Base-by-base conservation (phyloP, 768 basidiomycete species). In the Rhodotorula paludigena region DNA sequence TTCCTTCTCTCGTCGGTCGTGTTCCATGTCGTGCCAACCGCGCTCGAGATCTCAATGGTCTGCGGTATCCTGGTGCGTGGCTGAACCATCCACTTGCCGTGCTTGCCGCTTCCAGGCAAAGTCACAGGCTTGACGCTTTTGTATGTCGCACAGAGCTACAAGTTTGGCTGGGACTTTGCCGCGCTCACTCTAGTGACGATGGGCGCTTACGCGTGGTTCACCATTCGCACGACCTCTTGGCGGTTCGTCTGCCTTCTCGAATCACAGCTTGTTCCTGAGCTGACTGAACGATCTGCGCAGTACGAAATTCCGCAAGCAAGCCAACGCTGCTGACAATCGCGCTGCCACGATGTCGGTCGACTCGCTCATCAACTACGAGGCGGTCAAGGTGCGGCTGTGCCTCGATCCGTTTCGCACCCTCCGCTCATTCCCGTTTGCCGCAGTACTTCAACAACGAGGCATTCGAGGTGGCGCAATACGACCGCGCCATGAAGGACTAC, bases 161-260 rank as follows among this genome's bases (percentile, higher is more conserved):
- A 97, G 77, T 99, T 96, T 75, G 96, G 96, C 15, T 92, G 89
- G 88, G 88, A 96, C 77, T 99, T 93, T 78, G 94, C 96, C 8
- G 90, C 89, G 4, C 86, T 98, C 52, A 97, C 93, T 0, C 82
- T 85, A 2, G 78, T 84, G 2, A 90, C 94, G 0, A 85, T 99
- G 82, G 88, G 83, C 5, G 85, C 88, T 7, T 99, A 99, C 77
- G 89, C 92, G 0, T 97, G 92, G 92, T 99, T 94, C 77, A 99
- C 96, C 2, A 86, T 99, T 41, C 85, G 86, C 55, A 98, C 96
- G 2, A 99, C 96, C 2, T 86, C 92, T 1, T 98, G 96, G 96
- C 82, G 93, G 92, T 92, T 57, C 74, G 80, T 74, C 16, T 35
- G 16, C 33, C 21, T 7, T 5, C 21, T 18, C 48, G 23, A n/a